phyloP scores from a whole-genome alignment of 345 rosid genomes.

The Boechera retrofracta region DNA sequence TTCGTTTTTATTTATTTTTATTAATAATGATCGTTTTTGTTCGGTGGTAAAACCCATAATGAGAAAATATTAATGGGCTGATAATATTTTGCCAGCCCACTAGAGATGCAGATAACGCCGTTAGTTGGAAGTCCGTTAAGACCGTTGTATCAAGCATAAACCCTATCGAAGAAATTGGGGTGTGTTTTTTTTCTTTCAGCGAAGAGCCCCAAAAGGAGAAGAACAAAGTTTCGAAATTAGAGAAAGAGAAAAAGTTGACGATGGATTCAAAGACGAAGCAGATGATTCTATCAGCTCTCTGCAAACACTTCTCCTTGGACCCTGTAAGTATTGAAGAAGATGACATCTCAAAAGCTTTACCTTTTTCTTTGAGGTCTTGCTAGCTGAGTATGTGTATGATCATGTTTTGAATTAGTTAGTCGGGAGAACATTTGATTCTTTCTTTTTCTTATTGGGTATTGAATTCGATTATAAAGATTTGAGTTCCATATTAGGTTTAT shows the following conservation, averaged over 20 bases:
- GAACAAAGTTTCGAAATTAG: slow-evolving; percentile 1
- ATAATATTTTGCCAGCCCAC: not conserved
- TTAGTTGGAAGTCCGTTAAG: slow-evolving; percentile 28
- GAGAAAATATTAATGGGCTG: slow-evolving; percentile 1
- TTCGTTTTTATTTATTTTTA: not conserved
- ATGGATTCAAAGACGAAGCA: slow-evolving; percentile 50
- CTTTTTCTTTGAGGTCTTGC: not conserved
- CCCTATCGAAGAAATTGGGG: slow-evolving; percentile 40
- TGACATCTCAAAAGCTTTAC: slow-evolving; percentile 9
- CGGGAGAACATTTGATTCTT: no score
- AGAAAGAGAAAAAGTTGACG: slow-evolving; percentile 27
- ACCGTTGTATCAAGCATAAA: slow-evolving; percentile 31
- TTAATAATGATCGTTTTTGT: not conserved
- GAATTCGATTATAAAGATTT: not conserved
- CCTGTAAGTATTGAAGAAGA: slow-evolving; percentile 52
- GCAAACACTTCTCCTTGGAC: slow-evolving; percentile 60
- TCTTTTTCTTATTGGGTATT: not conserved
- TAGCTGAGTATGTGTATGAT: slow-evolving; percentile 22
- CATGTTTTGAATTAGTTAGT: not conserved
- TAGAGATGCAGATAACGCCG: slow-evolving; percentile 39
- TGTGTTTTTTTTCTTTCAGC: not conserved
- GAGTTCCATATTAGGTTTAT: not conserved
- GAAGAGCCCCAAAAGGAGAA: not conserved
- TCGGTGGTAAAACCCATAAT: slow-evolving; percentile 17
- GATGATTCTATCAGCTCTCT: slow-evolving; percentile 56